These are phyloP conservation scores for Wickerhamiella australiensis DNA, from an alignment of 805 yeast species.

Conservation along the genomic window DNA sequence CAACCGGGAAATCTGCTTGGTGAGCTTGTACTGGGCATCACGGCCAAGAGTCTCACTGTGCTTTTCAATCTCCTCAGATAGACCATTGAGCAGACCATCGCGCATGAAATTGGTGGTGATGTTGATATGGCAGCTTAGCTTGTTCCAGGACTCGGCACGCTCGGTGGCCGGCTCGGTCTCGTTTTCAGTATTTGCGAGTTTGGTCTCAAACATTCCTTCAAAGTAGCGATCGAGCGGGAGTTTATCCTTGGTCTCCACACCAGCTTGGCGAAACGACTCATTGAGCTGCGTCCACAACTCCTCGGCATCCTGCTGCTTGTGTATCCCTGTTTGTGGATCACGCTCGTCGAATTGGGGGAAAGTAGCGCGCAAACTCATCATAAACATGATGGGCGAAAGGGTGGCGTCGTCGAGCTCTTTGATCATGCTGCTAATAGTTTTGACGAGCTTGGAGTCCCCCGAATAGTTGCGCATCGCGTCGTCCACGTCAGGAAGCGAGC, in stretches of 20 bases:
- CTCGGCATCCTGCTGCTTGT: conserved; percentile 96
- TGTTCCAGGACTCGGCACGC: conserved; percentile 38
- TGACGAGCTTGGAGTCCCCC: conserved; percentile 28
- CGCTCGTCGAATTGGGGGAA: conserved; percentile 88
- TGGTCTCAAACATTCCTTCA: conserved; percentile 50
- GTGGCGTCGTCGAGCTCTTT: conserved; percentile 27
- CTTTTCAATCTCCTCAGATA: conserved; percentile 69
- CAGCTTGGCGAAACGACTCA: conserved; percentile 24
- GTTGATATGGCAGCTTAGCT: conserved; percentile 81
- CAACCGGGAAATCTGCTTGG: conserved; percentile 49
- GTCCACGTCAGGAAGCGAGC: conserved; percentile 38
- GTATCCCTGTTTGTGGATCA: conserved; percentile 43
- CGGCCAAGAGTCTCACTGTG: conserved; percentile 55
- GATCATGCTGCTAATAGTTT: conserved; percentile 26
- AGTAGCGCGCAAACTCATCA: conserved; percentile 40
- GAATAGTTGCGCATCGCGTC: conserved; percentile 34
- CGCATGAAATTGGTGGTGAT: conserved; percentile 75
- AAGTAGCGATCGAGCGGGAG: conserved; percentile 42
- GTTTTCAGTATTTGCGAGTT: conserved; percentile 48
- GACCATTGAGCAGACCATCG: conserved; percentile 66
- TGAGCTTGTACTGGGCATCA: conserved; percentile 58
- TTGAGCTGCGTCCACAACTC: conserved; percentile 77
- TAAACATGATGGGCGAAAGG: conserved; percentile 58
- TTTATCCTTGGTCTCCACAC: conserved; percentile 14
- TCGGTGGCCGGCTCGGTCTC: conserved; percentile 37